Conservation (phyloP, 176 grass and related monocot genomes). For the Rhynchospora pubera region DNA sequence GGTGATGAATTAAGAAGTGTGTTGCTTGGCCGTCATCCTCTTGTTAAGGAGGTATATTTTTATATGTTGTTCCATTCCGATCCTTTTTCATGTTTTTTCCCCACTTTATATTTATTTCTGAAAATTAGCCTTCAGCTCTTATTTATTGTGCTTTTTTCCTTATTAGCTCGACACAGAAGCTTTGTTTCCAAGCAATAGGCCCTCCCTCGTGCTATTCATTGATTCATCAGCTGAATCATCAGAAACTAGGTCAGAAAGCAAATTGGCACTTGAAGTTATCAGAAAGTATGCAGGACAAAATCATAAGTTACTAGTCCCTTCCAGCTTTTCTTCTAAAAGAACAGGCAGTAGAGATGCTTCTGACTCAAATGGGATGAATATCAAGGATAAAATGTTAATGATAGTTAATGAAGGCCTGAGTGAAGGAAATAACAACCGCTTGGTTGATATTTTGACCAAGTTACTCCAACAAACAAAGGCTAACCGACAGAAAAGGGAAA, state of each 20-base stretch:
- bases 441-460: conserved; percentile 65
- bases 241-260: conserved; percentile 79
- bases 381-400: conserved; percentile 78
- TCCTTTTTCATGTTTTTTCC: not conserved
- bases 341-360: conserved; percentile 41
- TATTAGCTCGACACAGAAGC: conserved; percentile 57
- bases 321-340: conserved; percentile 32
- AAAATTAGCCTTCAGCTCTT: not conserved
- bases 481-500: conserved; percentile 44
- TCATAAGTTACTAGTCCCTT: conserved; percentile 25
- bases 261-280: conserved; percentile 54
- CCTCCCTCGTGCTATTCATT: conserved; percentile 78
- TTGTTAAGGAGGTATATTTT: conserved; percentile 54
- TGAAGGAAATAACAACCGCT: conserved; percentile 29
- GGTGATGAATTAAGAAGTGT: conserved; percentile 56
- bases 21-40: conserved; percentile 50
- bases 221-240: conserved; percentile 62
- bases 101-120: not conserved
- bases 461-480: conserved; percentile 55
- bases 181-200: conserved; percentile 61
- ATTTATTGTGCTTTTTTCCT: conserved; percentile 34
- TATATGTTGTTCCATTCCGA: not conserved
- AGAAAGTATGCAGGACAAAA: conserved; percentile 61
- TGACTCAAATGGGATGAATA: conserved; percentile 44
- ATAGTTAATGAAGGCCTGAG: conserved; percentile 57